Evolutionary conservation across 2,329 filamentous ascomycete genomes (phyloP), one percentile per base, ranked within the genome.

Genomic region (Onygenales sp.): DNA sequence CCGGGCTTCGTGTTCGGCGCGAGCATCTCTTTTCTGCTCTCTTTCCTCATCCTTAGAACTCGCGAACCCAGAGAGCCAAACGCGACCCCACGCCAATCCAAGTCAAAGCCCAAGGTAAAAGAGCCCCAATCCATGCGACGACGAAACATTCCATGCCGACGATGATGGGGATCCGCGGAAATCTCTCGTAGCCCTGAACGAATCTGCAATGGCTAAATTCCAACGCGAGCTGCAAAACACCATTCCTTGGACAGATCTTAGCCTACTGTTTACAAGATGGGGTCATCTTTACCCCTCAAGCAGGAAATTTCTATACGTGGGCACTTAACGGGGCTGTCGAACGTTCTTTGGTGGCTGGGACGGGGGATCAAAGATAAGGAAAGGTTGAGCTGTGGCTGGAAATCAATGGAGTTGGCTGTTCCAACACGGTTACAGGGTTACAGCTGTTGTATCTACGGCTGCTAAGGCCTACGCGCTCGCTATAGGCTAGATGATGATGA

Each of bases 141-240:
- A 39, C 14, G 27, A 44, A 8, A 32, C 8, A 31, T 42, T 39
- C 5, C n/a, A 48, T 43, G 17, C 6, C n/a, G 42, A 54, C 17
- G 45, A 54, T 53, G 52, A 53, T 36, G 50, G 55, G 42, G 55
- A 54, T 34, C 9, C 49, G 48, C 52, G 46, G 37, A 47, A 48
- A 21, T 52, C 49, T 9, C 7, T 54, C 31, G 36, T 40, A 13
- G 46, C n/a, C 2, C 45, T 53, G 17, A 53, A 57, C 37, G 52
- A 57, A 47, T 51, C 52, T 47, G 52, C 14, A 14, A 44, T 51
- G 40, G 27, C 36, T 13, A 34, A 54, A 21, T 39, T 54, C 44
- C 44, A 52, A 36, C 11, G 33, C 14, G 6, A 51, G n/a, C 39
- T 54, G 34, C 21, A 49, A 39, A 33, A 51, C 34, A 45, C 32